phyloP scores from a whole-genome alignment of 108 stramenopile species.

The Cyclotella distinguenda region DNA sequence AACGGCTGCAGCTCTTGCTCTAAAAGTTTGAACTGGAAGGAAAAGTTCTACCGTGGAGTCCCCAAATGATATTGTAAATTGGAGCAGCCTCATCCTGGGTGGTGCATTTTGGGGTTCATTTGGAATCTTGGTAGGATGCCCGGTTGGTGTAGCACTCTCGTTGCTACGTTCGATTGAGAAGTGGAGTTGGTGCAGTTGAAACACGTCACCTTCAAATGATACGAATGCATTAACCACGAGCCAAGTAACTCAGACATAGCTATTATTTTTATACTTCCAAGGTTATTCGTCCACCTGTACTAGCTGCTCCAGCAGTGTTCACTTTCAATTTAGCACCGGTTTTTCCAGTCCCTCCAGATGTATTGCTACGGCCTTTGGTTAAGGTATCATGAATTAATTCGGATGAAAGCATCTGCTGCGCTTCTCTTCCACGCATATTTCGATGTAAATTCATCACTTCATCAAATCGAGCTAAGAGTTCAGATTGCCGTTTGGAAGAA shows the following conservation, averaged over 20 bases:
- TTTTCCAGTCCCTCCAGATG: conserved; percentile 8
- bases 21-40: conserved; percentile 5
- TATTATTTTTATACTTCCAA: conserved; percentile 48
- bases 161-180: neutral
- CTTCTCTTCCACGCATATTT: conserved; percentile 37
- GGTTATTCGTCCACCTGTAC: conserved; percentile 30
- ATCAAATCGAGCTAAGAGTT: conserved; percentile 40
- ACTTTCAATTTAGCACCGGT: too few species aligned
- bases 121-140: conserved; percentile 6
- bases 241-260: too few species aligned
- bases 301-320: too few species aligned
- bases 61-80: neutral
- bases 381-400: conserved; percentile 17
- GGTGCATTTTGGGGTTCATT: neutral
- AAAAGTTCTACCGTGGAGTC: neutral
- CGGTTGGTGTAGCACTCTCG: conserved; percentile 5
- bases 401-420: conserved; percentile 19
- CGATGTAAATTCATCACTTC: conserved; percentile 46
- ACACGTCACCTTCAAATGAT: too few species aligned
- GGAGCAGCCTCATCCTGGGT: conserved; percentile 5
- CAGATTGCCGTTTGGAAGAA: conserved; percentile 23
- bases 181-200: neutral
- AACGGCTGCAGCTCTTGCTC: conserved; percentile 36
- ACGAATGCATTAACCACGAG: too few species aligned
- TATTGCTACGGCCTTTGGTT: conserved; percentile 13